Evolutionary conservation across 73 alveolate species (phyloP).

Genomic region (Paramecium sonneborni): DNA sequence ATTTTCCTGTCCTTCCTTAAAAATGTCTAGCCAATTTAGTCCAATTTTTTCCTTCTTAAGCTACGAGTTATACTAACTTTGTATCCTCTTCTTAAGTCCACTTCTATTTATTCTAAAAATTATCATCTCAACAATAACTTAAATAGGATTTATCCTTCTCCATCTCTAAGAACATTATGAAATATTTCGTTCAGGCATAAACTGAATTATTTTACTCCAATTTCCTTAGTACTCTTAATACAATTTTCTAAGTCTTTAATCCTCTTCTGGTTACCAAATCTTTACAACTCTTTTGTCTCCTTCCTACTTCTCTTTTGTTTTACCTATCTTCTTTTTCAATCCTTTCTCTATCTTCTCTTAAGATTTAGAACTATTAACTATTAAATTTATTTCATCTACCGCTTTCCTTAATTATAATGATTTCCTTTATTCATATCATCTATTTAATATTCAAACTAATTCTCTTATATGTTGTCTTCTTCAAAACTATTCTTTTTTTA

Average conservation of each 20-base stretch:
- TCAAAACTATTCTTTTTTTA: slow-evolving; percentile 42
- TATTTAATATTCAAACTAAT: background rate
- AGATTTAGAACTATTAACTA: slow-evolving; percentile 20
- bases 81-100: slow-evolving; percentile 64
- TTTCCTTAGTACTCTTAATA: slow-evolving; percentile 38
- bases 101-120: slow-evolving; percentile 43
- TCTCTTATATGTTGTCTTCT: slow-evolving; percentile 3
- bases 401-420: background rate
- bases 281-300: slow-evolving; percentile 56
- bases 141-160: slow-evolving; percentile 63
- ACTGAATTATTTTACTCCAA: slow-evolving; percentile 56
- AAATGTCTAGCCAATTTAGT: slow-evolving; percentile 51
- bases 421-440: background rate
- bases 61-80: slow-evolving; percentile 28
- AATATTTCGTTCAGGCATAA: slow-evolving; percentile 64
- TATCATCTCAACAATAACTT: background rate
- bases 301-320: background rate
- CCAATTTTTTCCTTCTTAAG: slow-evolving; percentile 62
- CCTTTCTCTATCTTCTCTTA: slow-evolving; percentile 11
- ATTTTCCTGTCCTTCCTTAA: slow-evolving; percentile 87
- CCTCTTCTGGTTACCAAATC: slow-evolving; percentile 65
- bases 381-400: background rate
- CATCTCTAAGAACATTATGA: slow-evolving; percentile 64
- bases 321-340: slow-evolving; percentile 8
- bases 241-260: slow-evolving; percentile 22